Evolutionary conservation across 331 rosid genomes (phyloP).

Genomic region (Stylosanthes scabra): DNA sequence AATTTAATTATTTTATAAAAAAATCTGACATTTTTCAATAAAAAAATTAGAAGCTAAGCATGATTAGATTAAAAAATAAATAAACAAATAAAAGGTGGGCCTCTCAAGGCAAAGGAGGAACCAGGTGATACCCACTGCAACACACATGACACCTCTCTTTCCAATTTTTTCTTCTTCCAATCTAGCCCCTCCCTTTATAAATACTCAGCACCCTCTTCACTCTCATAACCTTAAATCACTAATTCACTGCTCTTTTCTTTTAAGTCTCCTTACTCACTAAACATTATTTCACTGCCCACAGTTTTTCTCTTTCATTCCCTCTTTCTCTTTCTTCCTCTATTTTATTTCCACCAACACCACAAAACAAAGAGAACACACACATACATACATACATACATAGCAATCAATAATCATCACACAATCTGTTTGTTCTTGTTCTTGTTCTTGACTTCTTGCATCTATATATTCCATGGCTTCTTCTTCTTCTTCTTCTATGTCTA

Average conservation of each 20-base stretch:
- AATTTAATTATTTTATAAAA: neutral
- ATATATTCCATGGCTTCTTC: constrained; percentile 42
- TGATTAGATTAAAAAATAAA: constrained; percentile 2
- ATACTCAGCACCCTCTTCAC: constrained; percentile 19
- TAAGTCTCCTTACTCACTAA: constrained; percentile 4
- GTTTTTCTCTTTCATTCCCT: neutral
- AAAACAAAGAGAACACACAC: neutral
- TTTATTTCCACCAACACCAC: neutral
- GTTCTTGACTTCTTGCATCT: neutral
- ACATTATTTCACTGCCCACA: constrained; percentile 40
- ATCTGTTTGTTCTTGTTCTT: neutral
- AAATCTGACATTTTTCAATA: constrained; percentile 2
- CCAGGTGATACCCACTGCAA: constrained; percentile 71
- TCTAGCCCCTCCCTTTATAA: constrained; percentile 47
- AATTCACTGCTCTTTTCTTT: constrained; percentile 34
- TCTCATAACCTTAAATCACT: neutral
- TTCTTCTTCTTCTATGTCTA: constrained; percentile 30
- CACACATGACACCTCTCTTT: constrained; percentile 44
- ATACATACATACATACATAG: neutral
- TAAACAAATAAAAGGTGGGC: constrained; percentile 35
- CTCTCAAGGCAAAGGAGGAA: constrained; percentile 53
- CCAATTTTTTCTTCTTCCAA: neutral
- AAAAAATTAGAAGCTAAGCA: neutral
- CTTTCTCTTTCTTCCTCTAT: neutral
- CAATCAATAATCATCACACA: neutral